These are phyloP conservation scores for Phytophthora rubi DNA, from an alignment of 352 stramenopile genomes.

Conservation along the genomic window DNA sequence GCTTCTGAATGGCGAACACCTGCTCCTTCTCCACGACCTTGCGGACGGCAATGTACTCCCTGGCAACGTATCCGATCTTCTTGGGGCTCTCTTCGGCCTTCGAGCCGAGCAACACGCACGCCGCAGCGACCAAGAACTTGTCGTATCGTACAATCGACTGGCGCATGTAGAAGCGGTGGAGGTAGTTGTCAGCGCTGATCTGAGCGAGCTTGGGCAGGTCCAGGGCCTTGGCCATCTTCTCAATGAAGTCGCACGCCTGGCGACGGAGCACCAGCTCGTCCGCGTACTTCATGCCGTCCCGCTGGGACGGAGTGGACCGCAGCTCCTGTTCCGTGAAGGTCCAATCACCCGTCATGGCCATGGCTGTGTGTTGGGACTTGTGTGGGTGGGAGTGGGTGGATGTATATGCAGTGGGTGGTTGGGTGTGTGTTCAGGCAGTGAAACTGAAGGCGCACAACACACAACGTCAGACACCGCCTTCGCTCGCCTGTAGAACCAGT, in stretches of 20 bases:
- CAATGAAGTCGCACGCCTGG: slow-evolving; percentile 85
- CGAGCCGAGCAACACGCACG: slow-evolving; percentile 82
- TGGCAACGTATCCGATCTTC: slow-evolving; percentile 80
- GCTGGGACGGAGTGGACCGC: slow-evolving; percentile 64
- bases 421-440: slow-evolving; percentile 11
- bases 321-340: slow-evolving; percentile 82
- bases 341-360: slow-evolving; percentile 63
- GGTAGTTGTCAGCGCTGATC: slow-evolving; percentile 85
- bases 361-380: slow-evolving; percentile 10
- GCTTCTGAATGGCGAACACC: slow-evolving; percentile 80
- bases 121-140: slow-evolving; percentile 82
- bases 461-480: slow-evolving; percentile 12
- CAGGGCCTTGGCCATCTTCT: slow-evolving; percentile 83
- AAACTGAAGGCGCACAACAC: slow-evolving; percentile 16
- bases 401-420: slow-evolving; percentile 5
- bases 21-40: slow-evolving; percentile 80
- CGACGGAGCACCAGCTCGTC: slow-evolving; percentile 77
- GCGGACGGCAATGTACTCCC: slow-evolving; percentile 73
- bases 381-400: slow-evolving; percentile 3
- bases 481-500: too few species aligned
- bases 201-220: slow-evolving; percentile 84
- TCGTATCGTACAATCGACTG: slow-evolving; percentile 88
- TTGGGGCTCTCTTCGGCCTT: slow-evolving; percentile 88
- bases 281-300: slow-evolving; percentile 77
- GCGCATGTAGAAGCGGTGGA: slow-evolving; percentile 90